Percentiles rank a stretch among this genome's conserved stretches.
Conservation (phyloP, 148 eudicot species). For the Gaultheria prostrata region DNA sequence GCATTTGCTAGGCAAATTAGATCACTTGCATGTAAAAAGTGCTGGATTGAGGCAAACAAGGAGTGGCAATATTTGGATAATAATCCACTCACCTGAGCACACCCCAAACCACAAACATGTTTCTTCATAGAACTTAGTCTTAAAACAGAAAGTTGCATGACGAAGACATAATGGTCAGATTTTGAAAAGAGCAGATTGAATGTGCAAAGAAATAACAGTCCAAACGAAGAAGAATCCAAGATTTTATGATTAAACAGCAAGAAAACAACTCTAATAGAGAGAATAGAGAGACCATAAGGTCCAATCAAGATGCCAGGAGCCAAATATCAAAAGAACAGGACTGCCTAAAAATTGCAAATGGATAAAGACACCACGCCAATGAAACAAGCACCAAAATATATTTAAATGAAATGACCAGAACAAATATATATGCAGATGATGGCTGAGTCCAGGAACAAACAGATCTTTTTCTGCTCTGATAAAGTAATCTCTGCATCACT, state of each 20-base stretch:
- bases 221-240: slow-evolving; percentile 12
- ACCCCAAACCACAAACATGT: slow-evolving; percentile 97
- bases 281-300: slow-evolving; percentile 96
- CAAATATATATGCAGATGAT: slow-evolving; percentile 1
- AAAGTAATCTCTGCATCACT: slow-evolving; percentile 83
- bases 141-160: slow-evolving; percentile 89
- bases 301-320: slow-evolving; percentile 99
- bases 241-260: slow-evolving; percentile 57
- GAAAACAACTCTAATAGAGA: slow-evolving; percentile 98
- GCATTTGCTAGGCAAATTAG: slow-evolving; percentile 16
- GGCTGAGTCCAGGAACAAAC: slow-evolving; percentile 25
- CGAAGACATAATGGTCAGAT: slow-evolving; percentile 17
- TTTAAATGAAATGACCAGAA: background rate
- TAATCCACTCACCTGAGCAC: slow-evolving; percentile 73
- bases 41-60: background rate
- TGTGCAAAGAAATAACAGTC: background rate
- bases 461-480: slow-evolving; percentile 59
- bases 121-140: slow-evolving; percentile 99
- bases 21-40: slow-evolving; percentile 9
- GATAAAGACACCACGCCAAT: slow-evolving; percentile 6
- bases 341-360: slow-evolving; percentile 63
- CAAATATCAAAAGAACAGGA: slow-evolving; percentile 96
- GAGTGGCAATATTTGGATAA: slow-evolving; percentile 6
- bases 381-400: background rate
- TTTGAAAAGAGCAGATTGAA: slow-evolving; percentile 12